These are phyloP conservation scores for Irpex sp. DNA, from an alignment of 1,284 basidiomycete species.

Conservation along the genomic window DNA sequence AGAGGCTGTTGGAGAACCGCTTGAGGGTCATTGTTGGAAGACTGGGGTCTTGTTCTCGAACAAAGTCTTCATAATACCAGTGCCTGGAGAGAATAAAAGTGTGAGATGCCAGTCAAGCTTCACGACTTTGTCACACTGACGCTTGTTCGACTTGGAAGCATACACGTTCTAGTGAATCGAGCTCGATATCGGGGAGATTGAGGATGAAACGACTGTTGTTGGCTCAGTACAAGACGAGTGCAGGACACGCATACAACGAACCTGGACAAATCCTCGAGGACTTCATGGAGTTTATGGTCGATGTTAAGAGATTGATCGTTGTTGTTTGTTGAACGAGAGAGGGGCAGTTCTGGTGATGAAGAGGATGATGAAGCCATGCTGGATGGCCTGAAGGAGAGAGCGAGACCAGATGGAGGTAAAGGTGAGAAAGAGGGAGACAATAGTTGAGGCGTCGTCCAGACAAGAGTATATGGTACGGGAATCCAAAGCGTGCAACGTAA, in stretches of 20 bases:
- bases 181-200: conserved; percentile 93
- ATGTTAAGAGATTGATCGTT: conserved; percentile 37
- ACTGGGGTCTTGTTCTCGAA: conserved; percentile 85
- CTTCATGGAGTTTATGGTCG: conserved; percentile 63
- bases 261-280: conserved; percentile 90
- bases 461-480: conserved; percentile 7
- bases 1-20: conserved; percentile 93
- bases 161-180: conserved; percentile 87
- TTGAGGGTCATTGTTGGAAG: conserved; percentile 89
- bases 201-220: conserved; percentile 87
- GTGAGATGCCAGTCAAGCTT: conserved; percentile 6
- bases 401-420: conserved; percentile 40
- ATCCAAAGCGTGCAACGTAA: conserved; percentile 8
- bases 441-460: conserved; percentile 10
- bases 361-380: conserved; percentile 56
- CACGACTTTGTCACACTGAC: conserved; percentile 45
- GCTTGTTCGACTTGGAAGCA: conserved; percentile 99
- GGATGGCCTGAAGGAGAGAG: conserved; percentile 23
- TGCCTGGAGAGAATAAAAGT: conserved; percentile 53
- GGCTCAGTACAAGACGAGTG: conserved; percentile 11
- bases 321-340: conserved; percentile 42
- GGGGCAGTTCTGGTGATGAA: conserved; percentile 70
- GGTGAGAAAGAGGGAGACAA: conserved; percentile 14
- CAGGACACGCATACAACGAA: conserved; percentile 26
- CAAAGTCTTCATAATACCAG: conserved; percentile 99